Conservation (phyloP, 1,284 basidiomycete species). For the Sanghuangporus weigelae region DNA sequence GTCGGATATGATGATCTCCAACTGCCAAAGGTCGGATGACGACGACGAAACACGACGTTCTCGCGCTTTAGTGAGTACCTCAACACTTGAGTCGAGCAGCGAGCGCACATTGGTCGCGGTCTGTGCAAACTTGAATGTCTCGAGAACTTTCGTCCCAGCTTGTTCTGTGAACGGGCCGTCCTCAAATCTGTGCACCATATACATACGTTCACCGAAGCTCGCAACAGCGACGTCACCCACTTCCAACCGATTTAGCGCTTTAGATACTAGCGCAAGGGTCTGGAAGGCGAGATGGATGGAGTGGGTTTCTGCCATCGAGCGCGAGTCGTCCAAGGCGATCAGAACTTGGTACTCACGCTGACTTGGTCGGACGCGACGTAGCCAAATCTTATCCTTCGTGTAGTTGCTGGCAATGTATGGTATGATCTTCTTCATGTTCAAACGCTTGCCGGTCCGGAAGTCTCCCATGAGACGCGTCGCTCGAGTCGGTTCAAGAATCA, state of each 20-base stretch:
- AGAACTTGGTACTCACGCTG: constrained; percentile 96
- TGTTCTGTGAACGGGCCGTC: constrained; percentile 75
- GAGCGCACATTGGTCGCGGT: constrained; percentile 85
- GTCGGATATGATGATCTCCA: constrained; percentile 98
- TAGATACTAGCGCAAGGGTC: constrained; percentile 88
- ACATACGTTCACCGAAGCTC: constrained; percentile 85
- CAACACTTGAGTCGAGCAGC: constrained; percentile 81
- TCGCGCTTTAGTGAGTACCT: constrained; percentile 71
- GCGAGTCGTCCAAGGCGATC: constrained; percentile 92
- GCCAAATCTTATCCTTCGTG: constrained; percentile 99
- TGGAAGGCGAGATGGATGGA: constrained; percentile 94
- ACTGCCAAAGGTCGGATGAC: constrained; percentile 88
- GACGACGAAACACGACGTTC: constrained; percentile 57
- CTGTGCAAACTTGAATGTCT: constrained; percentile 88
- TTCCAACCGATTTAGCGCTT: constrained; percentile 88
- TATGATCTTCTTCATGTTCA: constrained; percentile 99
- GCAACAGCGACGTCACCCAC: constrained; percentile 93
- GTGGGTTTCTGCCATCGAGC: constrained; percentile 93
- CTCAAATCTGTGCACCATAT: constrained; percentile 86
- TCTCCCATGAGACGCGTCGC: constrained; percentile 95
- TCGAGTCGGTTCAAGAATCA: constrained; percentile 93
- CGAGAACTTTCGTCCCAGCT: constrained; percentile 76
- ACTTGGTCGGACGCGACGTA: constrained; percentile 90
- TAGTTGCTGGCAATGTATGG: constrained; percentile 98
- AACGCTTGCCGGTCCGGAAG: constrained; percentile 95